Evolutionary conservation across 1,139 yeast genomes (phyloP).

Genomic region (Wickerhamomyces sp.): DNA sequence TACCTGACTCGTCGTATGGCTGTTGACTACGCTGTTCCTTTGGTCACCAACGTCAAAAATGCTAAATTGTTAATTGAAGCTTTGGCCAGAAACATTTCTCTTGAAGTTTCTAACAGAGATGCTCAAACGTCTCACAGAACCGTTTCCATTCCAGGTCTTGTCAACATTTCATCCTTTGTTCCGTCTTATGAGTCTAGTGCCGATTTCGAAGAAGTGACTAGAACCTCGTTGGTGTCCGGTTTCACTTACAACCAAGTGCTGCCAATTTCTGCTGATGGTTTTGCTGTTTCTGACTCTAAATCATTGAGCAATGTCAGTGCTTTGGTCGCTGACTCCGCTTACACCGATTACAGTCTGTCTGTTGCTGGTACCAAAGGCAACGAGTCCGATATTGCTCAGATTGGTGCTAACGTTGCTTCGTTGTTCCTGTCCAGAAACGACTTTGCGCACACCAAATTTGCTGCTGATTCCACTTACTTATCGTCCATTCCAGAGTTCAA

Average conservation of each 20-base stretch:
- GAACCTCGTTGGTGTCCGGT: conserved; percentile 75
- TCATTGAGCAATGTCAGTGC: conserved; percentile 62
- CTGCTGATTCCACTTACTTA: conserved; percentile 74
- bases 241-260: conserved; percentile 81
- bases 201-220: conserved; percentile 62
- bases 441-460: conserved; percentile 60
- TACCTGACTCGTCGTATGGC: conserved; percentile 99
- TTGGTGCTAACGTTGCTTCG: conserved; percentile 68
- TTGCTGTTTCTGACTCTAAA: conserved; percentile 58
- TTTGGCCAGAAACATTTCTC: conserved; percentile 58
- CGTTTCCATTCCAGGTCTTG: conserved; percentile 76
- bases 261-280: conserved; percentile 66
- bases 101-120: conserved; percentile 75
- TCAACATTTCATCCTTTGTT: conserved; percentile 75
- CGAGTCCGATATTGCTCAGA: conserved; percentile 54
- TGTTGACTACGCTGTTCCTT: conserved; percentile 95
- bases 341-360: conserved; percentile 77
- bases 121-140: conserved; percentile 89
- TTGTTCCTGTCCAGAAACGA: conserved; percentile 79
- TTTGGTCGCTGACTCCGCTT: conserved; percentile 53
- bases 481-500: conserved; percentile 79
- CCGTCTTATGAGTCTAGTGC: conserved; percentile 56
- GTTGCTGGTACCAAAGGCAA: conserved; percentile 80
- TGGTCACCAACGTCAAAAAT: conserved; percentile 95
- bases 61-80: conserved; percentile 97